Evolutionary conservation across 306 rosid species (phyloP).

Genomic region (Myrica gale): DNA sequence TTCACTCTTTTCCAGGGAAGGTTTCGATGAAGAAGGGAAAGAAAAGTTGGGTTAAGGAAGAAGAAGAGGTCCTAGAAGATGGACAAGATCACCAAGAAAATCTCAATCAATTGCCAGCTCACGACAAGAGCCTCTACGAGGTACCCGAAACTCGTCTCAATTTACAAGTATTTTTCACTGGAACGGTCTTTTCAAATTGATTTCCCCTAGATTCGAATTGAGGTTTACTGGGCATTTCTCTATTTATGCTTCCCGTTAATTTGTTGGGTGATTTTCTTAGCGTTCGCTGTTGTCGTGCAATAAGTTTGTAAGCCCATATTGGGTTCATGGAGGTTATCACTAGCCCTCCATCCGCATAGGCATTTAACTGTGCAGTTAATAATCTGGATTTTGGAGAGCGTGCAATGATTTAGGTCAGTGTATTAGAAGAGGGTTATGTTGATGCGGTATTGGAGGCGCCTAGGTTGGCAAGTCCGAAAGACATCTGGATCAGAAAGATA

Average conservation of each 20-base stretch:
- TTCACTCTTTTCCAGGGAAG: neutral
- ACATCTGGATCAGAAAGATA: too few relatives aligned
- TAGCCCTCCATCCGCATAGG: too few relatives aligned
- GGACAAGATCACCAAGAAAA: conserved; percentile 2
- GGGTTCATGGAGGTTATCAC: neutral
- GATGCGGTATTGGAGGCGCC: too few relatives aligned
- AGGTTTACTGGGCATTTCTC: neutral
- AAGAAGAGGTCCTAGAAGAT: conserved; percentile 30
- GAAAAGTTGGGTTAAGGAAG: conserved; percentile 61
- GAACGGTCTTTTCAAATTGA: neutral
- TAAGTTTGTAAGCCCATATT: neutral
- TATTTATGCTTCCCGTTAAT: neutral
- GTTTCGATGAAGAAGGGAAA: conserved; percentile 55
- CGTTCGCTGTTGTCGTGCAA: neutral
- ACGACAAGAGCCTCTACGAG: conserved; percentile 55
- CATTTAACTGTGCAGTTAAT: too few relatives aligned
- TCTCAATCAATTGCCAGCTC: conserved; percentile 25
- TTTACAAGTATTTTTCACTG: neutral
- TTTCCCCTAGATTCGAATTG: conserved; percentile 14
- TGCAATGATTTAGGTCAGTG: too few relatives aligned
- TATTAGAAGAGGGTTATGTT: too few relatives aligned
- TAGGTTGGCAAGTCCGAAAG: too few relatives aligned
- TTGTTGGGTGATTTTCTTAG: neutral
- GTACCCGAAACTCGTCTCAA: conserved; percentile 24
- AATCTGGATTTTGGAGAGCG: too few relatives aligned